A percentile compares a stretch with the other conserved stretches of the same genome.
Evolutionary conservation across 306 rosid species (phyloP).

Genomic region (Lathyrus aphaca): DNA sequence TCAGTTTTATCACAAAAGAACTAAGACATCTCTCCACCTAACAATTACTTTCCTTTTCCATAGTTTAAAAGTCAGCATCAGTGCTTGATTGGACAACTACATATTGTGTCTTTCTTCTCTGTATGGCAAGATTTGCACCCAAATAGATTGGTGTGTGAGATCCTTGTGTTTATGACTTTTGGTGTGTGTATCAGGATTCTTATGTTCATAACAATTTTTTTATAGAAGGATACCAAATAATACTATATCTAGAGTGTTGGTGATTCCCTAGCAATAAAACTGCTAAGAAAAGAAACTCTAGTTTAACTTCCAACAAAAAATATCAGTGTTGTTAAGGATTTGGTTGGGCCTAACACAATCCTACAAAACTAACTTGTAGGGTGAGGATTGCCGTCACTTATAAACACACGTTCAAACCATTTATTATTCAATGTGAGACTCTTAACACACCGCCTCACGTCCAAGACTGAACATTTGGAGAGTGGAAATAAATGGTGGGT

Average conservation of each 20-base stretch:
- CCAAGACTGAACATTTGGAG: too few relatives aligned
- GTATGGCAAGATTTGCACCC: not conserved
- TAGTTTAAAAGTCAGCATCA: not conserved
- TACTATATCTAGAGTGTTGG: not conserved
- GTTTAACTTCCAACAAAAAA: slow-evolving; percentile 16
- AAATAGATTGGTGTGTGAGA: too few relatives aligned
- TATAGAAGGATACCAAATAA: not conserved
- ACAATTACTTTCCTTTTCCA: not conserved
- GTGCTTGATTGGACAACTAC: not conserved
- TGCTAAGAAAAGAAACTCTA: not conserved
- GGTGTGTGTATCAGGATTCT: not conserved
- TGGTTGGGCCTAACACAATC: too few relatives aligned
- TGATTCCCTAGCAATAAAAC: slow-evolving; percentile 22
- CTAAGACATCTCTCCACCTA: not conserved
- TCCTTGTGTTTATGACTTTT: too few relatives aligned
- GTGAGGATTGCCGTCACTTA: too few relatives aligned
- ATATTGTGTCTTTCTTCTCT: not conserved
- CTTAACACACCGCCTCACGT: too few relatives aligned
- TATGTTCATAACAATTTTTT: not conserved
- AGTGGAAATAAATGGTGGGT: too few relatives aligned
- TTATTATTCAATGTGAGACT: too few relatives aligned
- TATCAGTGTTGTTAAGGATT: not conserved
- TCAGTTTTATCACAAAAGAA: not conserved
- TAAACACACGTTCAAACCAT: too few relatives aligned
- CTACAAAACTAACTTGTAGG: too few relatives aligned